phyloP scores from a whole-genome alignment of 2,329 filamentous ascomycete genomes.

The Colletotrichum sublineola region DNA sequence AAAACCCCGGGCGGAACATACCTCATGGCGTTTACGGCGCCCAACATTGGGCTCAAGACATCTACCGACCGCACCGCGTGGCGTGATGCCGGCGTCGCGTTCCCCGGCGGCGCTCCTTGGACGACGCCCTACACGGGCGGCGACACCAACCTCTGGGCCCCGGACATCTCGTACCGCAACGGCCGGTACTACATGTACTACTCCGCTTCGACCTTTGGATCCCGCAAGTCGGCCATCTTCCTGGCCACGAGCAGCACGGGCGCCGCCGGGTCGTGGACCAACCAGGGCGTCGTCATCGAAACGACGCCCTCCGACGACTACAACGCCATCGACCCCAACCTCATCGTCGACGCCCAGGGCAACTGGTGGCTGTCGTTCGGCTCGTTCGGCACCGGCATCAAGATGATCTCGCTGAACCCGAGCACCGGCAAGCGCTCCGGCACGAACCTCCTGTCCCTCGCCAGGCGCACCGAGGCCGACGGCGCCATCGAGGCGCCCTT shows the following conservation, averaged over 20 bases:
- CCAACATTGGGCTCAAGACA: conserved; percentile 49
- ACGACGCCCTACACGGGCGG: conserved; percentile 49
- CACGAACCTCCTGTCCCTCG: conserved; percentile 46
- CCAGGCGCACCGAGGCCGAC: conserved; percentile 43
- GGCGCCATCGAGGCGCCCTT: conserved; percentile 49
- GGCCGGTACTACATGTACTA: conserved; percentile 52
- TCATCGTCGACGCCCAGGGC: conserved; percentile 47
- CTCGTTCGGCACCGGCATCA: conserved; percentile 51
- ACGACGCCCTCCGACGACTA: conserved; percentile 45
- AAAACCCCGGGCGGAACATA: conserved; percentile 49
- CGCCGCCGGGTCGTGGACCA: conserved; percentile 49
- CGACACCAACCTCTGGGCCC: conserved; percentile 60
- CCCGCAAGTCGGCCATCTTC: conserved; percentile 49
- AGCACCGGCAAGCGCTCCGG: conserved; percentile 46
- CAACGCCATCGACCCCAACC: conserved; percentile 50
- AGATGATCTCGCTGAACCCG: conserved; percentile 47
- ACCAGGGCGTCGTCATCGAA: conserved; percentile 49
- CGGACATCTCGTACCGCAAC: conserved; percentile 62
- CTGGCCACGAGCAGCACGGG: conserved; percentile 49
- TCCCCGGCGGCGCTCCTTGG: conserved; percentile 50
- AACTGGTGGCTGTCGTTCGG: conserved; percentile 52
- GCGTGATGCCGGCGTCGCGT: conserved; percentile 48
- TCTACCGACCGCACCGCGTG: conserved; percentile 50
- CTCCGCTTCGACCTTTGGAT: conserved; percentile 50
- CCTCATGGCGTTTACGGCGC: conserved; percentile 47